Base-by-base conservation (phyloP, 2,329 filamentous ascomycete species). In the Teratosphaeria pseudoeucalypti region DNA sequence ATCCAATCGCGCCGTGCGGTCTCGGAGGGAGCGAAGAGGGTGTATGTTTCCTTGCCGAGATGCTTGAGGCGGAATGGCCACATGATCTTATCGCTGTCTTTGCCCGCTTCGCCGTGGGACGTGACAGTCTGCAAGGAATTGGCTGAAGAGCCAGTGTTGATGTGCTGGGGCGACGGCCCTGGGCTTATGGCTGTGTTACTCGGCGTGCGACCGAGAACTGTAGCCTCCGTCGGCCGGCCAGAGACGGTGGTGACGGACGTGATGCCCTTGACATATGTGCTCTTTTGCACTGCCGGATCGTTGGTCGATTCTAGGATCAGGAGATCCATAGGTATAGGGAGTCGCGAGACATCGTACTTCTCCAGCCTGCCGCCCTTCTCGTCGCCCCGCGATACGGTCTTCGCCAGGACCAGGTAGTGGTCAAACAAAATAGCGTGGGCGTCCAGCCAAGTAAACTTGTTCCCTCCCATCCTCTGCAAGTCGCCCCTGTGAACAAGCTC, bases 11-110 rank as follows among this genome's bases (percentile, higher is more conserved):
- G 81, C 60, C 94, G 83, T 67, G 86, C 88, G 62, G 87, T 82
- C 2, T 86, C 83, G 1, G 85, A 87, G 6, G 87, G 83, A 0
- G 92, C 92, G 72, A 95, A 97, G 1, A 99, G 78, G 0, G 89
- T 96, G 72, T 96, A 97, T 0, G 90, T 86, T 66, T 96, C 92
- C 63, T 95, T 89, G 12, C 95, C 94, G 23, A 99, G 82, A 76
- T 99, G 94, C 76, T 96, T 96, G 71, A 99, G 85, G 65, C 86
- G 86, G 83, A 99, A 99, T 0, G 95, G 94, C 71, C 92, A 99
- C 67, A 99, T 76, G 54, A 94, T 88, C 72, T 87, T 90, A 70
- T 79, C 79, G 32, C 90, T 86, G 64, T 95, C 89, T 63, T 84
- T 88, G 32, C 81, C 76, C 37, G 69, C 69, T 5, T 54, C 34